These are phyloP conservation scores for Xylariaceae sp. DNA, from an alignment of 2,329 filamentous ascomycete species.

Conservation along the genomic window DNA sequence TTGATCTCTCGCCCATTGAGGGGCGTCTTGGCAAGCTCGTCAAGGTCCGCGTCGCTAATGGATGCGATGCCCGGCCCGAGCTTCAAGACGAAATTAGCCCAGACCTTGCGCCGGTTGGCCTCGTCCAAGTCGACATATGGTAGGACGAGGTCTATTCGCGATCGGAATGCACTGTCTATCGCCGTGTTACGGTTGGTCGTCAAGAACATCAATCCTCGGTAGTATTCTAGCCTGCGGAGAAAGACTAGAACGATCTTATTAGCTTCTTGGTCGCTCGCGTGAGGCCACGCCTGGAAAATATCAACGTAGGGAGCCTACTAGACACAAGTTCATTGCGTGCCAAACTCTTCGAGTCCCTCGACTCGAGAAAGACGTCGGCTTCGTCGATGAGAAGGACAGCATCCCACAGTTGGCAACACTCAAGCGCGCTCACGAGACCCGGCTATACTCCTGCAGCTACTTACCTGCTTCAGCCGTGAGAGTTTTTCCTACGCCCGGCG, in stretches of 20 bases:
- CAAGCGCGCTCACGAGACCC: constrained; percentile 33
- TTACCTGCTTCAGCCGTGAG: constrained; percentile 39
- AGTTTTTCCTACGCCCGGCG: constrained; percentile 39
- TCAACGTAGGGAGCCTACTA: too few species aligned
- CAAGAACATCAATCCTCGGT: constrained; percentile 37
- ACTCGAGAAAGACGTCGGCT: constrained; percentile 41
- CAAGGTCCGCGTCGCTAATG: constrained; percentile 31
- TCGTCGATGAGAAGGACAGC: constrained; percentile 44
- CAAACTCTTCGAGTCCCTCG: constrained; percentile 34
- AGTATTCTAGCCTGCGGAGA: constrained; percentile 30
- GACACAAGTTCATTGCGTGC: constrained; percentile 39
- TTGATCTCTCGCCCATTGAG: constrained; percentile 51
- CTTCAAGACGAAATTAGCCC: constrained; percentile 36
- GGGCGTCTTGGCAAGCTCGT: constrained; percentile 38
- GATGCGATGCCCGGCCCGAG: constrained; percentile 33
- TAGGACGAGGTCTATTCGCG: constrained; percentile 35
- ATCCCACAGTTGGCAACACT: constrained; percentile 39
- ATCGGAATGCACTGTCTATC: constrained; percentile 38
- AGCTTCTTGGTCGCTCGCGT: too few species aligned
- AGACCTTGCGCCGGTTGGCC: constrained; percentile 33
- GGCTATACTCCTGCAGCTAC: constrained; percentile 37
- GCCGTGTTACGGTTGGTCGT: constrained; percentile 37
- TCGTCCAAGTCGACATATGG: constrained; percentile 33
- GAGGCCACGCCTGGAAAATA: too few species aligned
- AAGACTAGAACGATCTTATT: constrained; percentile 8